phyloP scores from a whole-genome alignment of 192 early-diverging fungal genomes.

The Anaeromyces robustus region DNA sequence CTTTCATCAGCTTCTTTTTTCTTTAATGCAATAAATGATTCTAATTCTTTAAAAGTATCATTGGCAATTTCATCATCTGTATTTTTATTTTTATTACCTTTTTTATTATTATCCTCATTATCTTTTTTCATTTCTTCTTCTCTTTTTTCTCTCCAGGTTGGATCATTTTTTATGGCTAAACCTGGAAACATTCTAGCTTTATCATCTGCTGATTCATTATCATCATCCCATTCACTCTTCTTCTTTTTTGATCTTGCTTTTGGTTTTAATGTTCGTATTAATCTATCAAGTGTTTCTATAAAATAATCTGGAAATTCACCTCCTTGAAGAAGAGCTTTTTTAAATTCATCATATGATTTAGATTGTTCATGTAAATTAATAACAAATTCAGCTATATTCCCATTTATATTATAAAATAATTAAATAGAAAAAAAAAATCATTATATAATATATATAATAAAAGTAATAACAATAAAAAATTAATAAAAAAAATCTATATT shows the following conservation, averaged over 20 bases:
- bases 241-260: constrained; percentile 1
- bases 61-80: background rate
- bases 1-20: constrained; percentile 6
- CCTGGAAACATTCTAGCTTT: constrained; percentile 63
- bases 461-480: too few relatives aligned
- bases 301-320: constrained; percentile 73
- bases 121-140: constrained; percentile 26
- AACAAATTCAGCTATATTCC: constrained; percentile 89
- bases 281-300: constrained; percentile 65
- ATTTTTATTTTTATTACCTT: background rate
- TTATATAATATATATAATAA: too few relatives aligned
- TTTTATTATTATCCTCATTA: constrained; percentile 17
- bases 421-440: too few relatives aligned
- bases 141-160: constrained; percentile 13
- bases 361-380: constrained; percentile 67
- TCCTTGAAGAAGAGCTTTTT: constrained; percentile 40
- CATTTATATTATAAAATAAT: too few relatives aligned
- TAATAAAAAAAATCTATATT: too few relatives aligned
- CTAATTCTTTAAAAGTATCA: constrained; percentile 14
- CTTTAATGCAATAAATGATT: constrained; percentile 37
- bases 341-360: constrained; percentile 45
- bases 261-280: constrained; percentile 73
- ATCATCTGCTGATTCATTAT: constrained; percentile 18
- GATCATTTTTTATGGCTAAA: constrained; percentile 35
- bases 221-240: constrained; percentile 2